Conservation (phyloP, 2,329 filamentous ascomycete genomes). For the Claviceps purpurea region DNA sequence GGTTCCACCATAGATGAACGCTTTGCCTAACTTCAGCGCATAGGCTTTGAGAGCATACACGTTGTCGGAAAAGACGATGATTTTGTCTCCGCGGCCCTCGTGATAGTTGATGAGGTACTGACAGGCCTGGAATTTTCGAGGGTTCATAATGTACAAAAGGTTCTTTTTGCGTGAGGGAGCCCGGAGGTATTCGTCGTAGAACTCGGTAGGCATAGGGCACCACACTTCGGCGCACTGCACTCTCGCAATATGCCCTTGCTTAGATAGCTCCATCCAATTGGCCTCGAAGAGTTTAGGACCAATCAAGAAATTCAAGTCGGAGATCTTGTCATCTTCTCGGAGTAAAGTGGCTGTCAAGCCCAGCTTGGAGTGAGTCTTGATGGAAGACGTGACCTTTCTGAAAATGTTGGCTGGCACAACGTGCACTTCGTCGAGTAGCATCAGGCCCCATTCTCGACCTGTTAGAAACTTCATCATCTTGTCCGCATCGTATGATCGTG, state of each 20-base stretch:
- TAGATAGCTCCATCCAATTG: slow-evolving; percentile 97
- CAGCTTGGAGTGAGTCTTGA: slow-evolving; percentile 91
- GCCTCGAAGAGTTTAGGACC: slow-evolving; percentile 96
- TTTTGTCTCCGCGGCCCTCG: slow-evolving; percentile 86
- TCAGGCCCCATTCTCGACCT: slow-evolving; percentile 85
- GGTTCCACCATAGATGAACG: slow-evolving; percentile 84
- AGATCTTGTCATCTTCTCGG: slow-evolving; percentile 96
- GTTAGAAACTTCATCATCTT: slow-evolving; percentile 97
- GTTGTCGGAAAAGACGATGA: slow-evolving; percentile 97
- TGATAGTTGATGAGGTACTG: slow-evolving; percentile 99
- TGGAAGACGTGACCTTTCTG: slow-evolving; percentile 79
- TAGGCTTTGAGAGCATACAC: slow-evolving; percentile 85
- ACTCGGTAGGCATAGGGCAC: slow-evolving; percentile 98
- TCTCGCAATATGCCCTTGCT: slow-evolving; percentile 91
- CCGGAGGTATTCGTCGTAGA: slow-evolving; percentile 85
- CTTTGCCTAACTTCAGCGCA: slow-evolving; percentile 69
- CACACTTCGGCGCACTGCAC: slow-evolving; percentile 98
- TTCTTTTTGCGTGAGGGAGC: slow-evolving; percentile 39
- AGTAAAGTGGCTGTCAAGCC: slow-evolving; percentile 88
- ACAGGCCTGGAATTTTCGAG: slow-evolving; percentile 89
- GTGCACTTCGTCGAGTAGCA: slow-evolving; percentile 95
- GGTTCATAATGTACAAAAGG: slow-evolving; percentile 88
- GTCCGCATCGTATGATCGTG: slow-evolving; percentile 79
- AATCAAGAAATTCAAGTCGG: slow-evolving; percentile 92
- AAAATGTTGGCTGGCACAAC: slow-evolving; percentile 97